Evolutionary conservation across 345 rosid genomes (phyloP).

Genomic region (Murraya koenigii): DNA sequence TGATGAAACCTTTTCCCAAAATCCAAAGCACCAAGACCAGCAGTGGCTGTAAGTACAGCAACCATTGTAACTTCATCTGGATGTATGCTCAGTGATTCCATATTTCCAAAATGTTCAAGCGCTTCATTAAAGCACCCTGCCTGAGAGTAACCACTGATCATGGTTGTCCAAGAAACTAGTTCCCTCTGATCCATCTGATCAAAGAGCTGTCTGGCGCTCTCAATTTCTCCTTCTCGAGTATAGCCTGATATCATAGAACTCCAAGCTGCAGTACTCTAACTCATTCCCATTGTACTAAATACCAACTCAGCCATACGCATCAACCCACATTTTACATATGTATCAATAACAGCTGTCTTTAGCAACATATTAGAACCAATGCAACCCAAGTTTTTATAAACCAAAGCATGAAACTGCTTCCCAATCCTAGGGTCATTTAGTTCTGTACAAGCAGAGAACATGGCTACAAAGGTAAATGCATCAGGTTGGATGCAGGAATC

Average conservation of each 20-base stretch:
- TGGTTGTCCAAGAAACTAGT: constrained; percentile 54
- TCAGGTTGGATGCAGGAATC: constrained; percentile 30
- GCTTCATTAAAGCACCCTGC: constrained; percentile 44
- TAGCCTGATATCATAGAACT: constrained; percentile 49
- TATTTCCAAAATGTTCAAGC: constrained; percentile 37
- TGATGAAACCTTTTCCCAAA: constrained; percentile 38
- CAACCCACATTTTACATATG: constrained; percentile 38
- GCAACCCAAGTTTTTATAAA: constrained; percentile 25
- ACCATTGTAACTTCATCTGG: constrained; percentile 57
- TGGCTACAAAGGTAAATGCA: constrained; percentile 38
- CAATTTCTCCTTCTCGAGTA: constrained; percentile 37
- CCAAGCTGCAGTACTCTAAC: constrained; percentile 24
- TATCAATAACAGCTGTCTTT: constrained; percentile 27
- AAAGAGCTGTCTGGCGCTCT: constrained; percentile 38
- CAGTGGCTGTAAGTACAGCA: constrained; percentile 52
- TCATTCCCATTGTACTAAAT: constrained; percentile 13
- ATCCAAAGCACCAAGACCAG: constrained; percentile 53
- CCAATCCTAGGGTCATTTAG: constrained; percentile 27
- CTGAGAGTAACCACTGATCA: constrained; percentile 60
- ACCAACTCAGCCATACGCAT: constrained; percentile 34
- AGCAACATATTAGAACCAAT: constrained; percentile 28
- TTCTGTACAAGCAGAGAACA: constrained; percentile 29
- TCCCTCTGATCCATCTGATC: constrained; percentile 47
- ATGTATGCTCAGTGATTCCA: constrained; percentile 35
- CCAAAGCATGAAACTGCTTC: constrained; percentile 30